phyloP scores from a whole-genome alignment of 345 rosid genomes.

The Nephelium lappaceum region DNA sequence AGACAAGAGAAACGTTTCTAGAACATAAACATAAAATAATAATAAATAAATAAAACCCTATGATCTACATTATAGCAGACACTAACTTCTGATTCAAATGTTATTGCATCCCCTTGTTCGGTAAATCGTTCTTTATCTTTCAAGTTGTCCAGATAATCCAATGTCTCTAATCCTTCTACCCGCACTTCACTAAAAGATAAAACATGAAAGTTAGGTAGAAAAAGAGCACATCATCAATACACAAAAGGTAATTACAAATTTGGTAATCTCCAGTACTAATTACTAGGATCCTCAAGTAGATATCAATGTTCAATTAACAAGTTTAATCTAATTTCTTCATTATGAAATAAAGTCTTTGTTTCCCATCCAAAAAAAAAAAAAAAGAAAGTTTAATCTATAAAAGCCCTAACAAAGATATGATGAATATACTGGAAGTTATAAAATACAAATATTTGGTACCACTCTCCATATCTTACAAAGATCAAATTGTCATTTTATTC shows the following conservation, averaged over 20 bases:
- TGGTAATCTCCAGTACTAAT: neutral
- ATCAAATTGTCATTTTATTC: neutral
- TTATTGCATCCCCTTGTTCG: conserved; percentile 68
- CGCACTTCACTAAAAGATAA: conserved; percentile 58
- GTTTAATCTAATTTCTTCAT: no score
- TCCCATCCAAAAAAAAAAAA: no score
- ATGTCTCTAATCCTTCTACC: conserved; percentile 66
- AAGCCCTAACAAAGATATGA: neutral
- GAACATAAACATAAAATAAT: neutral
- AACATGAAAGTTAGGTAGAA: conserved; percentile 3
- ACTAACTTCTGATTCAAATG: conserved; percentile 65
- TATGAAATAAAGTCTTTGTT: no score
- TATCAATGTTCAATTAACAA: neutral
- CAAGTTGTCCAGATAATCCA: conserved; percentile 62
- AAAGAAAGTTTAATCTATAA: neutral
- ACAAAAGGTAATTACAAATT: neutral
- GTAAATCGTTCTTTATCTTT: conserved; percentile 55
- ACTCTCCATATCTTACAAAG: neutral
- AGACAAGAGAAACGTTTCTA: neutral
- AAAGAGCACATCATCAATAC: conserved; percentile 1
- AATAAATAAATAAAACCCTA: neutral
- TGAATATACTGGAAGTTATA: neutral
- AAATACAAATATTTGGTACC: neutral
- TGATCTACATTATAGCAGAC: conserved; percentile 1
- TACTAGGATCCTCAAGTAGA: neutral